These are phyloP conservation scores for Phytophthora idaei DNA, from an alignment of 352 stramenopile genomes.

Conservation along the genomic window DNA sequence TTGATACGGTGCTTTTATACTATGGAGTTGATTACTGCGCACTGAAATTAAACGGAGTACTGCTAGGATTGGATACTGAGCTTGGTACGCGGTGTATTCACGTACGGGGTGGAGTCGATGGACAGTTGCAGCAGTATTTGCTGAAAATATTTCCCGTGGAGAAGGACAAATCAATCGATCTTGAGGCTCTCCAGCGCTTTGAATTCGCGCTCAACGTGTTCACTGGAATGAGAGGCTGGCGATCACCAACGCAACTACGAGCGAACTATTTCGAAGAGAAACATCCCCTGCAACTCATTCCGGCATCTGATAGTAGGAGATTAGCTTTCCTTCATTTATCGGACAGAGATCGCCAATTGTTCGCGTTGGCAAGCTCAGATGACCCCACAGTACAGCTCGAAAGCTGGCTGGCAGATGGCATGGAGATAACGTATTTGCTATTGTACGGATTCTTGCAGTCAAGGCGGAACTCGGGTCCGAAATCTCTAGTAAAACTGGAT, in stretches of 20 bases:
- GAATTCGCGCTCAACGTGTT: slow-evolving; percentile 28
- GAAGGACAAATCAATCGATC: background rate
- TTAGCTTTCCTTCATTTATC: slow-evolving; percentile 23
- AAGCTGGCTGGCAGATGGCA: slow-evolving; percentile 24
- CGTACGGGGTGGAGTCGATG: slow-evolving; percentile 15
- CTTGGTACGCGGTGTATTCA: slow-evolving; percentile 20
- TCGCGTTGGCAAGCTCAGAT: slow-evolving; percentile 8
- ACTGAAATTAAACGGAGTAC: slow-evolving; percentile 15
- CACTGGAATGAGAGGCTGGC: slow-evolving; percentile 24
- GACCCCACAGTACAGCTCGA: slow-evolving; percentile 11
- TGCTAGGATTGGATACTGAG: slow-evolving; percentile 24
- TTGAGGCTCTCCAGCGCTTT: slow-evolving; percentile 15
- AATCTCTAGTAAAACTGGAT: slow-evolving; percentile 24
- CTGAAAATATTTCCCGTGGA: slow-evolving; percentile 23
- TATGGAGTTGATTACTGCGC: slow-evolving; percentile 20
- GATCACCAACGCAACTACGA: slow-evolving; percentile 10
- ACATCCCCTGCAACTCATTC: slow-evolving; percentile 20
- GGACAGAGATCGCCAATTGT: slow-evolving; percentile 27
- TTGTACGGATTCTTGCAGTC: slow-evolving; percentile 28
- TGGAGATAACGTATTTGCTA: slow-evolving; percentile 27
- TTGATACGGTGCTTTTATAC: slow-evolving; percentile 8
- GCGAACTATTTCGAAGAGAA: slow-evolving; percentile 20
- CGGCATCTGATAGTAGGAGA: slow-evolving; percentile 24
- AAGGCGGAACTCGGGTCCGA: slow-evolving; percentile 16
- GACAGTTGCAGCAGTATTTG: slow-evolving; percentile 22